Base-by-base conservation (phyloP, 2,329 filamentous ascomycete genomes). In the Scedosporium dehoogii region DNA sequence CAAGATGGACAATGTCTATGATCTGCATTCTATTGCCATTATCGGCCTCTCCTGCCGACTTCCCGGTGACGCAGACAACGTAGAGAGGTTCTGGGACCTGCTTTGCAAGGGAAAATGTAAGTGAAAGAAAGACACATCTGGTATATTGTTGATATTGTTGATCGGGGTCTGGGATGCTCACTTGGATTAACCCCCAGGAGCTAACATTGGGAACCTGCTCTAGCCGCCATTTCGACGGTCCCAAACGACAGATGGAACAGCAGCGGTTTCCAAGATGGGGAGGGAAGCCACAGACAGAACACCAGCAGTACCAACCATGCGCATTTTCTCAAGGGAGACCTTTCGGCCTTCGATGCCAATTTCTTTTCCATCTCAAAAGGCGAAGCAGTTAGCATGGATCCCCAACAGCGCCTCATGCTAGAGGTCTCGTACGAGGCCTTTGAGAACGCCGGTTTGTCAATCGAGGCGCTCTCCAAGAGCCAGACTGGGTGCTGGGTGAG, bases 21-120 rank as follows among this genome's bases (percentile, higher is more conserved):
- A n/a, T n/a, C n/a, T n/a, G n/a, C n/a, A n/a, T n/a, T n/a, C 29
- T 75, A 70, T 64, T 73, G 73, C 3, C 74, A 56, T 56, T 6
- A 29, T 23, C 23, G 53, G 53, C 21, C 27, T 57, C 3, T 23
- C 23, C 1, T 63, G 72, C 64, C 68, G 70, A 6, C 68, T 74
- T 2, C 73, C 72, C 0, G 72, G 72, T 1, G 65, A 67, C 1
- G 64, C 74, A 4, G 56, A 62, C 2, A 67, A 67, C 33, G 59
- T 67, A 0, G 60, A 67, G 10, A 67, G 65, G 3, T 71, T 70
- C 48, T 75, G 72, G 72, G 66, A 72, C 51, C 64, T 74, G 2
- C 64, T 75, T 69, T 44, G 69, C 72, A 44, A 69, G 70, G 27
- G 63, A 62, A 9, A 66, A 67, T 56, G 68, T 63, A 2, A 64